Evolutionary conservation across 495 filamentous ascomycete genomes (phyloP).

Genomic region (Penicillium alfredii): DNA sequence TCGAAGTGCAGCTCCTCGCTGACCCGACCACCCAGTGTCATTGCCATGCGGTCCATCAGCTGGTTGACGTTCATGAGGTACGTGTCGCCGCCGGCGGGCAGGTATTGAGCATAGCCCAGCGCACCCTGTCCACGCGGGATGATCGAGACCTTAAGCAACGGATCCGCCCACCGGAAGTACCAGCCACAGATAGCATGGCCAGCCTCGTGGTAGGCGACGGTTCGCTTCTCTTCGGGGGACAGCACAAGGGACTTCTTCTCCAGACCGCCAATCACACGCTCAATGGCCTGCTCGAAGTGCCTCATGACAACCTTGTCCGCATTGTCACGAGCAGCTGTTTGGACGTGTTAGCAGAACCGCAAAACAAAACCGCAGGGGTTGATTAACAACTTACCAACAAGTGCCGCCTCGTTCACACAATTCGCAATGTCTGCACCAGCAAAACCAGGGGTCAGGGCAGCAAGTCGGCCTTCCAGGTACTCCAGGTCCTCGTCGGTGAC

Average conservation of each 20-base stretch:
- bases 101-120: conserved; percentile 92
- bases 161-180: conserved; percentile 95
- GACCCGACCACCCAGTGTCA: conserved; percentile 93
- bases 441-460: conserved; percentile 91
- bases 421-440: conserved; percentile 97
- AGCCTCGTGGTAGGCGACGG: conserved; percentile 96
- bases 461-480: conserved; percentile 75
- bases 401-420: conserved; percentile 92
- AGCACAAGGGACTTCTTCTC: conserved; percentile 96
- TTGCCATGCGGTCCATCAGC: conserved; percentile 99
- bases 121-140: conserved; percentile 93
- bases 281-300: conserved; percentile 96
- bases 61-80: conserved; percentile 94
- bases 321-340: conserved; percentile 70
- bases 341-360: conserved; percentile 28
- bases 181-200: conserved; percentile 98
- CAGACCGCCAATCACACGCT: conserved; percentile 90
- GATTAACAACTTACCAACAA: conserved; percentile 69
- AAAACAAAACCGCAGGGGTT: background rate
- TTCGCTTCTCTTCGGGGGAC: conserved; percentile 85
- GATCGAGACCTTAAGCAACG: conserved; percentile 95
- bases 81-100: conserved; percentile 75
- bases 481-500: conserved; percentile 85
- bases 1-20: conserved; percentile 95
- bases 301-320: conserved; percentile 72